Evolutionary conservation across 2,329 filamentous ascomycete genomes (phyloP), one percentile per base, ranked within the genome.

Genomic region (Exophiala sp.): DNA sequence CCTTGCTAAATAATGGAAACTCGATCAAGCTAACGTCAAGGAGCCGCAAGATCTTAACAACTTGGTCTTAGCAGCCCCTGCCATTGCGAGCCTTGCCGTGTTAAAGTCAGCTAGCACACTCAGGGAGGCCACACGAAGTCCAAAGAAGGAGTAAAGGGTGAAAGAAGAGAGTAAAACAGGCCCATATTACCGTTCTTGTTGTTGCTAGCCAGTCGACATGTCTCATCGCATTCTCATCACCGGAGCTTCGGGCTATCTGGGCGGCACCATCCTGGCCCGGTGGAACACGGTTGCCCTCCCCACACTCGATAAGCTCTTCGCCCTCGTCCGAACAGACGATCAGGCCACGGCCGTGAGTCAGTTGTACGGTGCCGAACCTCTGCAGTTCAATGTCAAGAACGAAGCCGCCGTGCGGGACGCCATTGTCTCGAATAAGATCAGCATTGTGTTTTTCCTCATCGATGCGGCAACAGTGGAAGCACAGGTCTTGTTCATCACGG

Each of bases 161-260:
- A 14, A 16, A 39, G 14, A 11, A 40, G 38, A 40, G 38, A 16
- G 20, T 16, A 40, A 38, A 16, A 18, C 3, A 40, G 6, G n/a
- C 11, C 12, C 16, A 40, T 16, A 14, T 10, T 36, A 36, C n/a
- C 10, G 34, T 36, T 36, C 10, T 36, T 12, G 35, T 38, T 16
- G 35, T 38, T 12, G 35, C 10, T n/a, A 36, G 34, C 34, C n/a
- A 9, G n/a, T 35, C 35, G 35, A 12, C 38, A 50, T 50, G 47
- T 41, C 47, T 33, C 47, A 50, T 43, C 35, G 47, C n/a, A 52
- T 52, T 10, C 71, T 80, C 33, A 68, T 80, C 41, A 80, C 78
- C 0, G 78, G 78, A 7, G 76, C 62, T 34, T 79, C 77, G 0
- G 78, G 78, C n/a, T 81, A 81, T 52, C 73, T 81, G 0, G 78